Conservation (phyloP, 1,284 basidiomycete species). For the Veloboletus limbatus region DNA sequence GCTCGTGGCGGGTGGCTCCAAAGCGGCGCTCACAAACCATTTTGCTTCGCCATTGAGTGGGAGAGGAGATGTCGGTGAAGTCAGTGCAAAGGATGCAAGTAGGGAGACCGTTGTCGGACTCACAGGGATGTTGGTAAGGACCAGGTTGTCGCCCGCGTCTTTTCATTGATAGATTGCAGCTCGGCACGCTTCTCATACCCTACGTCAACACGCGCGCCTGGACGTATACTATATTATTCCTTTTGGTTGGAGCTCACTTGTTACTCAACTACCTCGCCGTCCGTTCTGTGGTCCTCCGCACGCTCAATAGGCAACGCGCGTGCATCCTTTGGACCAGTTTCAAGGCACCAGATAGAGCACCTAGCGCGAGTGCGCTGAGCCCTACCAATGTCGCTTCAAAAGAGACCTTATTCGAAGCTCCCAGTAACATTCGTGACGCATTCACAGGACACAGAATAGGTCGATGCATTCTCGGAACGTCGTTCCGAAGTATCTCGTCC, state of each 20-base stretch:
- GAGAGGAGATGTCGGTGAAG: constrained; percentile 61
- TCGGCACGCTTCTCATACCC: constrained; percentile 56
- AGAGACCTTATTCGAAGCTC: constrained; percentile 39
- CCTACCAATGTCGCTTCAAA: constrained; percentile 35
- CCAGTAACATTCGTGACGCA: constrained; percentile 38
- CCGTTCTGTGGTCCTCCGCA: constrained; percentile 50
- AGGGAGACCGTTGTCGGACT: constrained; percentile 68
- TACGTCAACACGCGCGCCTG: constrained; percentile 45
- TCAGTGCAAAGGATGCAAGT: constrained; percentile 69
- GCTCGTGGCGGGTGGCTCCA: constrained; percentile 62
- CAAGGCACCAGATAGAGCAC: constrained; percentile 16
- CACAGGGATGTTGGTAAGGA: constrained; percentile 62
- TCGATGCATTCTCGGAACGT: constrained; percentile 46
- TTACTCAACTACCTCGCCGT: constrained; percentile 60
- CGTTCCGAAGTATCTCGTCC: constrained; percentile 21
- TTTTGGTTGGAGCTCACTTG: constrained; percentile 54
- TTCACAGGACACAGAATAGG: constrained; percentile 35
- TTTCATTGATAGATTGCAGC: constrained; percentile 36
- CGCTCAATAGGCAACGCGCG: constrained; percentile 59
- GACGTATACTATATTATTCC: constrained; percentile 51
- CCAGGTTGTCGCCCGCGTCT: not conserved
- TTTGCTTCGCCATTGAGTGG: constrained; percentile 51
- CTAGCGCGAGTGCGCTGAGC: constrained; percentile 13
- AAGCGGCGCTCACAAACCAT: constrained; percentile 65
- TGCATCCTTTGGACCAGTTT: constrained; percentile 51